Conservation (phyloP, 495 filamentous ascomycete genomes). For the Tuber indicum region DNA sequence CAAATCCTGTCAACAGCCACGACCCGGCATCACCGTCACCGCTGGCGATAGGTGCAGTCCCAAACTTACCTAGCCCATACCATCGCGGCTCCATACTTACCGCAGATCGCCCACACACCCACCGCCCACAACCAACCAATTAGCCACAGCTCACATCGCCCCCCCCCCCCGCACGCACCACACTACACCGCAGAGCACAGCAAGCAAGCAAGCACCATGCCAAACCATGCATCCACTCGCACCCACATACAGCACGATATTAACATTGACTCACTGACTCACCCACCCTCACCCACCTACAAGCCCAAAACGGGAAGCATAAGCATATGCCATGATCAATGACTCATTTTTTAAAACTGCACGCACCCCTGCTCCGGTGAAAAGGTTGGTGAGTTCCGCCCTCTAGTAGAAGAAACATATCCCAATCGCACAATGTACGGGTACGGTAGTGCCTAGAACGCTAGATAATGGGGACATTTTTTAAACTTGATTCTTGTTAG, state of each 20-base stretch:
- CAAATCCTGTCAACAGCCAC: not conserved
- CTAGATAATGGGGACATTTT: not conserved
- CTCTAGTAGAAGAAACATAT: not conserved
- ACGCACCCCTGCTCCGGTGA: not conserved
- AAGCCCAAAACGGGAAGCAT: not conserved
- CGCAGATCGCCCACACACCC: not conserved
- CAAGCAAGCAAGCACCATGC: not conserved
- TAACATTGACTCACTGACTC: not conserved
- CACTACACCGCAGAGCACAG: not conserved
- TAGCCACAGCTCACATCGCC: not conserved
- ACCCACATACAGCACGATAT: not conserved
- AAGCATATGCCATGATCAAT: conserved; percentile 3
- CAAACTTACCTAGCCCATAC: not conserved
- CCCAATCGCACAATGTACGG: not conserved
- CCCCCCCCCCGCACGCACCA: not conserved
- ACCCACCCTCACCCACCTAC: not conserved
- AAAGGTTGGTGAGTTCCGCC: not conserved
- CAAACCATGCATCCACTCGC: not conserved
- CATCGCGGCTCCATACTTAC: not conserved
- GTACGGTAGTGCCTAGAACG: not conserved
- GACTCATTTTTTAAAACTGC: not conserved
- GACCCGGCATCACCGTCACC: not conserved
- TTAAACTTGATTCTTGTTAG: not conserved
- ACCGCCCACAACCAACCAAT: not conserved
- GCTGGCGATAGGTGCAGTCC: not conserved